phyloP scores from a whole-genome alignment of 345 rosid species.

The Crucihimalaya himalaica region DNA sequence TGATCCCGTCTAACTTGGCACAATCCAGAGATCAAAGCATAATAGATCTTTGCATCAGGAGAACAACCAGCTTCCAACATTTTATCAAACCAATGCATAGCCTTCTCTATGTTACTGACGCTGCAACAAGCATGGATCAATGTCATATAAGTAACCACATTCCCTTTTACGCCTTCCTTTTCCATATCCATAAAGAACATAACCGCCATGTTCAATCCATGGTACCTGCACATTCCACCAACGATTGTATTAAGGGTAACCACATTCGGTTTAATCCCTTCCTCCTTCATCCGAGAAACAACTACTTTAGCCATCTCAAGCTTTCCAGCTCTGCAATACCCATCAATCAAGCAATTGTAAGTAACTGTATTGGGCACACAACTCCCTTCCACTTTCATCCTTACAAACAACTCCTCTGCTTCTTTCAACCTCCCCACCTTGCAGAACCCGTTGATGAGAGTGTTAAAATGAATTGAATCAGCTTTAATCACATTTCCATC shows the following conservation, averaged over 20 bases:
- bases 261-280: constrained; percentile 51
- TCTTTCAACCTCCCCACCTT: constrained; percentile 80
- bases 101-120: constrained; percentile 63
- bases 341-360: constrained; percentile 71
- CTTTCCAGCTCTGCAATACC: constrained; percentile 68
- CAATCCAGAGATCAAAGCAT: constrained; percentile 63
- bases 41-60: constrained; percentile 64
- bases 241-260: constrained; percentile 62
- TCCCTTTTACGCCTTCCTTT: constrained; percentile 52
- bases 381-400: constrained; percentile 51
- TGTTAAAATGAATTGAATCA: constrained; percentile 62
- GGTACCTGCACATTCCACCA: constrained; percentile 71
- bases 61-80: constrained; percentile 52
- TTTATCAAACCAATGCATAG: constrained; percentile 55
- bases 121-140: constrained; percentile 64
- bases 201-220: constrained; percentile 58
- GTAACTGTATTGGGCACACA: constrained; percentile 56
- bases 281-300: constrained; percentile 62
- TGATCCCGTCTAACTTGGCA: constrained; percentile 63
- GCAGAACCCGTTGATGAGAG: constrained; percentile 73
- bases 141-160: constrained; percentile 53
- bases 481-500: constrained; percentile 53
- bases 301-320: constrained; percentile 58
- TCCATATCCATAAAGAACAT: constrained; percentile 55
- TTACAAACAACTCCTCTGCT: constrained; percentile 54